Percentiles rank a stretch among this genome's conserved stretches.
phyloP scores from a whole-genome alignment of 495 filamentous ascomycete genomes.

The Trypethelium eluteriae region DNA sequence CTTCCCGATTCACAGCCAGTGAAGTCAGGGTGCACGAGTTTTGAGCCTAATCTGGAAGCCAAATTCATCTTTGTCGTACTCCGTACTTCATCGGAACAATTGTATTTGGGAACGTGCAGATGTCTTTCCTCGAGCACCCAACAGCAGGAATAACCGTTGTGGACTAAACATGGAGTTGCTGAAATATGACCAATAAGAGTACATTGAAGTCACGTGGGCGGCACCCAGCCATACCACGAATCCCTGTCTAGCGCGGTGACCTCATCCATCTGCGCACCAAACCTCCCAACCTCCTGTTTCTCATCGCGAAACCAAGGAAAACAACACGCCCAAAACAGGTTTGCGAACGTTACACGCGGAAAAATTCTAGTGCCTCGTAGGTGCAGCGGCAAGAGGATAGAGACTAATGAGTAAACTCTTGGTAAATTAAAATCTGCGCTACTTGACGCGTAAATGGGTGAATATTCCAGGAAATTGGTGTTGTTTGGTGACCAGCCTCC shows the following conservation, averaged over 20 bases:
- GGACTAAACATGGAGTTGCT: background rate
- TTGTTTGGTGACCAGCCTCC: conserved; percentile 8
- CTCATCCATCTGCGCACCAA: background rate
- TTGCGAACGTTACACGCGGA: background rate
- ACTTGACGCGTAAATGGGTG: background rate
- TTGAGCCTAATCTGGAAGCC: too few species aligned
- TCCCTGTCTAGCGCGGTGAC: conserved; percentile 4
- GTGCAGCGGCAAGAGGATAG: background rate
- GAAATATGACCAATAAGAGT: background rate
- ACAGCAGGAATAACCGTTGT: too few species aligned
- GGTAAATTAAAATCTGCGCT: background rate
- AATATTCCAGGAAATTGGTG: background rate
- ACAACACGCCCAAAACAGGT: background rate
- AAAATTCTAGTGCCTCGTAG: background rate
- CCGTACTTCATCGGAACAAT: too few species aligned
- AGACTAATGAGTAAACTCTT: background rate
- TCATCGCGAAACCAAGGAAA: conserved; percentile 7
- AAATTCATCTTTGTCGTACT: too few species aligned
- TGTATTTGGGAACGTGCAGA: too few species aligned
- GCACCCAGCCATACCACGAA: background rate
- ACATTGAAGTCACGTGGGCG: background rate
- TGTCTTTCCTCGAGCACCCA: too few species aligned
- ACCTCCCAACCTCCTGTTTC: background rate
- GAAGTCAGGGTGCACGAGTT: too few species aligned
- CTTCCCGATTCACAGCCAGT: too few species aligned